Evolutionary conservation across 1,284 basidiomycete genomes (phyloP), one percentile per base, ranked within the genome.

Genomic region (Malassezia obtusa): DNA sequence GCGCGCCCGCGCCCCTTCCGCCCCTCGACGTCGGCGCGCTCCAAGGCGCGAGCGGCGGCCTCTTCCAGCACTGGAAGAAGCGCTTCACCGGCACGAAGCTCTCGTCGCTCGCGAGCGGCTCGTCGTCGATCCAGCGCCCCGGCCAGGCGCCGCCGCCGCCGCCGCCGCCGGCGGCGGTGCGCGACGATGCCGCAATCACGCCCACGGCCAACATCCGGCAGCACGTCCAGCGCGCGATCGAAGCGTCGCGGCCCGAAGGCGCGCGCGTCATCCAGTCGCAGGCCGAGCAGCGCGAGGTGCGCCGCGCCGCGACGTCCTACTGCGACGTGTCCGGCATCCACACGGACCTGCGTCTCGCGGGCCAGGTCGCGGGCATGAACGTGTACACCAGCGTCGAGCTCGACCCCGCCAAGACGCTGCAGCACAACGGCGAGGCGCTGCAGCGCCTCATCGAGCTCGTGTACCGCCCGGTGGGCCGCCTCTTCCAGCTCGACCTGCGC

Each of bases 401-500:
- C 21, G 50, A 63, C 33, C 60, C 69, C 1, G 59, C 60, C 3
- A 51, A 55, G 45, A 71, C 73, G 49, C 58, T 76, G 31, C 52
- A 57, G 31, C 37, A 56, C 19, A 65, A 76, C 45, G 61, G 54
- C 22, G 62, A 64, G 1, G 69, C 75, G 2, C 61, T 77, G 14
- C 50, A 65, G 17, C 68, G 73, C 7, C 62, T 76, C 49, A 66
- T 75, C 43, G 57, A 60, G 14, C 59, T 57, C 4, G 61, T 77
- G 8, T 66, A 75, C 36, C 64, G 61, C 28, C 75, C 75, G 0
- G 59, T 75, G 32, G 70, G 64, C 11, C 56, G 62, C 28, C 67
- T 77, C 7, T 77, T 76, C 52, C 65, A 69, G 17, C 49, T 77
- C 12, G 71, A 75, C 49, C 77, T 82, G 15, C 77, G 80, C 0